Evolutionary conservation across 768 basidiomycete genomes (phyloP), one percentile per base, ranked within the genome.

Genomic region (Zangia roseola): DNA sequence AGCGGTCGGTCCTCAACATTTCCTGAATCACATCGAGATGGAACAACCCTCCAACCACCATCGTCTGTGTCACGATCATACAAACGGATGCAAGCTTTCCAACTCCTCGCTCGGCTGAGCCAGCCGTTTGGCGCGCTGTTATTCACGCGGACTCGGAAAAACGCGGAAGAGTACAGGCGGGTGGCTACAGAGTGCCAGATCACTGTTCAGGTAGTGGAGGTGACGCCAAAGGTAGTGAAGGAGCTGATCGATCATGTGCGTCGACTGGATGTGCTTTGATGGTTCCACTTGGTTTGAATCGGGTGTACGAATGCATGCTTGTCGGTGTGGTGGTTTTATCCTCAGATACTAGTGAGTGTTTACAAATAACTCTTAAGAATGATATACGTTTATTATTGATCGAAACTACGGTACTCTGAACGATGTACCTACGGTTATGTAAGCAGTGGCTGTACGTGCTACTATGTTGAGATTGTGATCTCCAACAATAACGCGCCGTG

Each of bases 71-170:
- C 31, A 4, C 33, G 1, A 2, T n/a, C 17, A 2, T 25, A 56
- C 24, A 35, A 20, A 13, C 34, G 37, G 30, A 25, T 9, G 4
- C 35, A 16, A 16, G 50, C 34, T 1, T 17, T 52, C 7, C 45
- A 2, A 16, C 9, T 45, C 14, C 5, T 46, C 3, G 42, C 46
- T n/a, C 55, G 50, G 9, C 36, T 57, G 4, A 40, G 37, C 17
- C 41, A 52, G 24, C 43, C 46, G 2, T 56, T 56, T 5, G 54
- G 55, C n/a, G 55, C 49, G 8, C 8, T 56, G 9, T 20, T 56
- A n/a, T 10, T 50, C 9, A 50, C 49, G 6, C 45, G 46, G 10
- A 54, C 24, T 4, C 43, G 40, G 14, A 35, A 39, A 4, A 30
- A 43, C 5, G 23, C 35, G 6, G 24, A 34, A 9, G 52, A 53